phyloP scores from a whole-genome alignment of 306 rosid genomes.

The Betula pendula region DNA sequence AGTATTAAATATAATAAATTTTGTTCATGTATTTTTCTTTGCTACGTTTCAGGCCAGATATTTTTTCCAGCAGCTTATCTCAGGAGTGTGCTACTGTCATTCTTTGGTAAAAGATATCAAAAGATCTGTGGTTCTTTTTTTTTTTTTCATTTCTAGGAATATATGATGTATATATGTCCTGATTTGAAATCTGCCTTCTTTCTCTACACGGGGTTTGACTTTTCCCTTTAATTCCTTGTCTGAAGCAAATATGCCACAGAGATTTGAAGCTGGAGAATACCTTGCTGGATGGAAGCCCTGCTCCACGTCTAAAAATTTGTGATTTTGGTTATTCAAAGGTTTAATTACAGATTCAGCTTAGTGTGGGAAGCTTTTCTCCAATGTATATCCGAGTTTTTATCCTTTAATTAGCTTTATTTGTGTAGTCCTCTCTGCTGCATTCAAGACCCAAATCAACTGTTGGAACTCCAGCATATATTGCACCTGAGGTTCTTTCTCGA shows the following conservation, averaged over 20 bases:
- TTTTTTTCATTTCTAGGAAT: too few relatives aligned
- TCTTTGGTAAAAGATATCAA: slow-evolving; percentile 50
- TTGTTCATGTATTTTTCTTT: slow-evolving; percentile 18
- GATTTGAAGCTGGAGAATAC: slow-evolving; percentile 88
- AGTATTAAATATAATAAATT: slow-evolving; percentile 8
- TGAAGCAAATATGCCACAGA: slow-evolving; percentile 86
- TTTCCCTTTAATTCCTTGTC: slow-evolving; percentile 15
- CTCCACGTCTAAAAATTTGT: slow-evolving; percentile 83
- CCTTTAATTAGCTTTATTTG: slow-evolving; percentile 38
- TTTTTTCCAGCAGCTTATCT: slow-evolving; percentile 94
- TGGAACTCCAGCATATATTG: slow-evolving; percentile 90
- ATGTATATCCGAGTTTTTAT: slow-evolving; percentile 9
- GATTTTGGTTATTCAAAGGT: slow-evolving; percentile 95
- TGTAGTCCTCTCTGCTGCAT: slow-evolving; percentile 80
- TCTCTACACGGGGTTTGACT: slow-evolving; percentile 7
- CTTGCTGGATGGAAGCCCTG: slow-evolving; percentile 83
- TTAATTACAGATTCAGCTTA: slow-evolving; percentile 23
- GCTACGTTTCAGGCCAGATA: slow-evolving; percentile 66
- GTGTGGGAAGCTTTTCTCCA: slow-evolving; percentile 19
- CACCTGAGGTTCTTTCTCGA: slow-evolving; percentile 85
- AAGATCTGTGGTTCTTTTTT: neutral
- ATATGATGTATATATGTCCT: neutral
- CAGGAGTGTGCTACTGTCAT: slow-evolving; percentile 85
- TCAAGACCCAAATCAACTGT: slow-evolving; percentile 83
- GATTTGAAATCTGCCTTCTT: slow-evolving; percentile 13